Conservation (phyloP, 176 grass and related monocot genomes). For the Guadua angustifolia region DNA sequence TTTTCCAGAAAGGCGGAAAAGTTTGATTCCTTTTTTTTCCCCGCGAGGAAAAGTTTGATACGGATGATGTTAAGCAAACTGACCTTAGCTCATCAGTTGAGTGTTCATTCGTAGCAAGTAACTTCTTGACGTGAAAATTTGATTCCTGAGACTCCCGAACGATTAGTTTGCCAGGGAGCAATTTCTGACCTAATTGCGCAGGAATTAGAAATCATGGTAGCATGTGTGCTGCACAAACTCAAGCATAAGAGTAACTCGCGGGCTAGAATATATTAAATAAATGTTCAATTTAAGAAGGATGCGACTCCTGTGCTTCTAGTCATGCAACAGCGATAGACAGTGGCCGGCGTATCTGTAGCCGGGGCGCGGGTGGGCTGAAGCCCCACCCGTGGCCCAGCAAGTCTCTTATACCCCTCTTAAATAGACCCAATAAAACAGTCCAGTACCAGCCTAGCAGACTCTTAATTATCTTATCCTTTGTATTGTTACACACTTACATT, state of each 20-base stretch:
- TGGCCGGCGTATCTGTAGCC: too few species aligned
- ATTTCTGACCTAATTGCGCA: conserved; percentile 34
- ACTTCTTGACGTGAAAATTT: conserved; percentile 23
- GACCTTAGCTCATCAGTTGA: conserved; percentile 38
- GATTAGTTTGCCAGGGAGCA: conserved; percentile 9
- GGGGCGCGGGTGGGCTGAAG: too few species aligned
- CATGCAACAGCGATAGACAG: too few species aligned
- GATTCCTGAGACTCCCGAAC: conserved; percentile 4
- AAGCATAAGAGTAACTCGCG: conserved; percentile 24
- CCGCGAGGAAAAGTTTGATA: not conserved
- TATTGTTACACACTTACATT: too few species aligned
- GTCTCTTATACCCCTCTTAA: too few species aligned
- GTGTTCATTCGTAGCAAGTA: conserved; percentile 49
- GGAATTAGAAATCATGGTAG: conserved; percentile 33
- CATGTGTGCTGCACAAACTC: conserved; percentile 32
- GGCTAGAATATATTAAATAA: not conserved
- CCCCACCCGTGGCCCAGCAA: too few species aligned
- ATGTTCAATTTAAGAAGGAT: not conserved
- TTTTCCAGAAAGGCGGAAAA: not conserved
- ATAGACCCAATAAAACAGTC: too few species aligned
- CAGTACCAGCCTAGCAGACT: too few species aligned
- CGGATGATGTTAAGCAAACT: not conserved
- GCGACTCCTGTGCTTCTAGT: too few species aligned
- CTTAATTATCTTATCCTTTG: too few species aligned
- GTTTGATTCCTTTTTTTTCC: not conserved